Base-by-base conservation (phyloP, 169 alveolate genomes). In the Fabrea salina region DNA sequence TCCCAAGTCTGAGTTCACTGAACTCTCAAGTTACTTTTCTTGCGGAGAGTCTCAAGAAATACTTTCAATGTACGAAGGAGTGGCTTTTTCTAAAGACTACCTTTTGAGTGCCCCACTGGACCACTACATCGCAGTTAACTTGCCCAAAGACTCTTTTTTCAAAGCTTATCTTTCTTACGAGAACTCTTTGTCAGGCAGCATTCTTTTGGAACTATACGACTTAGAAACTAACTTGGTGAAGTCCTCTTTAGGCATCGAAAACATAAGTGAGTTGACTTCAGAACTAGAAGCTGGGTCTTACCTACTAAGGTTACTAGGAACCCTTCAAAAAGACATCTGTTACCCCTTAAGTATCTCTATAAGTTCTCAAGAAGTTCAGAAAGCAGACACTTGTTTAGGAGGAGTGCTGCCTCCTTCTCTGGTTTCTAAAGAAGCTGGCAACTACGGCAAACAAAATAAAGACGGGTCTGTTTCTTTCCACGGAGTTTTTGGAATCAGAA, bases 401-500 rank as follows among this genome's bases (percentile, higher is more conserved):
- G 35, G 51, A 0, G 35, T 19, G 7, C 30, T 70, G 22, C 79
- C 79, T 5, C 25, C 66, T 47, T 22, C 25, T 27, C 30, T 70
- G 25, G 32, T 32, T 25, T 22, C 59, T 27, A 50, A 50, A 70
- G 3, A 70, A 32, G n/a, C 66, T 0, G 32, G 7, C 5, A n/a
- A 35, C 3, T 70, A 22, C 35, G 79, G 79, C 19, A 66, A 66
- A n/a, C 79, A 70, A 27, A 43, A 22, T 4, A 13, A 22, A 5
- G 79, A 70, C 32, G 79, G 79, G 27, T 44, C 67, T 16, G 44
- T 70, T 25, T 22, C 59, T 30, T 70, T 44, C 25, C 22, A 41
- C 13, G 79, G 79, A 70, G 37, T 5, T n/a, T 70, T 70, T 70
- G n/a, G 19, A 41, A 19, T 64, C 16, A 33, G 41, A 35, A 41